phyloP scores from a whole-genome alignment of 345 rosid genomes.

The Viola odorata region DNA sequence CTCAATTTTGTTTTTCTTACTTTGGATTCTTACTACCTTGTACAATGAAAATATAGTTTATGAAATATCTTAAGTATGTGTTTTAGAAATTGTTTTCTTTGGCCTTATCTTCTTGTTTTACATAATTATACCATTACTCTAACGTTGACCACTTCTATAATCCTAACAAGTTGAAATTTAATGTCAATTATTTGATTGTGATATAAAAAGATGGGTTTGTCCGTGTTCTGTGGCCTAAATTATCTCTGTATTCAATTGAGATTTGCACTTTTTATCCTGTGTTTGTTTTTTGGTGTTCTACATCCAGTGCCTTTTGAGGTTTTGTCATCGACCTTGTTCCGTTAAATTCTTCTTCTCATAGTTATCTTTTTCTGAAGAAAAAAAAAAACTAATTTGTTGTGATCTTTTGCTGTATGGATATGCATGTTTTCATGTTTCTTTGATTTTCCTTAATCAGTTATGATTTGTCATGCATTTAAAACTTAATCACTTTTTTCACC shows the following conservation, averaged over 20 bases:
- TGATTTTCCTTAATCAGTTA: no score
- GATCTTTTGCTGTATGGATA: no score
- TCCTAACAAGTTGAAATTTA: slow-evolving; percentile 4
- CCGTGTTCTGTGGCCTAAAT: slow-evolving; percentile 2
- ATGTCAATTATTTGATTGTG: slow-evolving; percentile 5
- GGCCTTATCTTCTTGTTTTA: slow-evolving; percentile 28
- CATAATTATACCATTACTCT: slow-evolving; percentile 3
- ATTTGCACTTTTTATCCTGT: slow-evolving; percentile 12
- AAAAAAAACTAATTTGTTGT: no score
- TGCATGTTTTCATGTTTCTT: no score
- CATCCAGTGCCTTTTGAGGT: neutral
- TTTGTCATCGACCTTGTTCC: neutral
- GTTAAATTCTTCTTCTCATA: no score
- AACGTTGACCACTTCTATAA: slow-evolving; percentile 6
- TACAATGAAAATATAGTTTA: slow-evolving; percentile 6
- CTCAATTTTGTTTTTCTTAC: neutral
- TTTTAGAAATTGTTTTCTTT: slow-evolving; percentile 16
- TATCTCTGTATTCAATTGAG: slow-evolving; percentile 9
- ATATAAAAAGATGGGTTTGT: neutral
- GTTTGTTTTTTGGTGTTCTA: neutral
- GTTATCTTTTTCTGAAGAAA: no score
- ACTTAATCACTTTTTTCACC: no score
- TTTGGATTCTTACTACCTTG: slow-evolving; percentile 10
- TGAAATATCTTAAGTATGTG: neutral
- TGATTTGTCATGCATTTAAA: no score